Evolutionary conservation across 2,329 filamentous ascomycete species (phyloP), one percentile per base, ranked within the genome.

Genomic region (Pseudogymnoascus sp.): DNA sequence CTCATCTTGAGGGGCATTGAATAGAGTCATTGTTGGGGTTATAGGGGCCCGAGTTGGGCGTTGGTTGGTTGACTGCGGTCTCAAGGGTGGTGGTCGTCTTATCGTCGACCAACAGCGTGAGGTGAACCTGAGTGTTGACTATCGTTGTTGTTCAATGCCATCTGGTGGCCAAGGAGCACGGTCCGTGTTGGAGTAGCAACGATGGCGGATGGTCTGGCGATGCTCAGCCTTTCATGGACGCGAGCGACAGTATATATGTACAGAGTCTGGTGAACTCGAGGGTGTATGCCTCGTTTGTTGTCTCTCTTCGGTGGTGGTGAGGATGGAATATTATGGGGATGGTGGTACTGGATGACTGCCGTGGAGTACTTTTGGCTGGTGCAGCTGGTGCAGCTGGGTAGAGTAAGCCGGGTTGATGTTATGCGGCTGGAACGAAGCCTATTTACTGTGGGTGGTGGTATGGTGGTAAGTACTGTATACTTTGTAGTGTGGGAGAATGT

Each of bases 1-100:
- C 62, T 74, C 72, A 65, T 74, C 71, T 59, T 68, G 71, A 40
- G 69, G 70, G 7, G 70, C 70, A 52, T 52, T 52, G 5, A 52
- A 52, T 12, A 52, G 8, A 28, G 43, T 16, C 43, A 52, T 52
- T 49, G 23, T 28, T 52, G 43, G 23, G 43, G 43, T 52, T 28
- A n/a, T 52, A 28, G 43, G 43, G 7, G 3, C 43, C 43, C 43
- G 43, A 28, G 43, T 52, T 52, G 23, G 43, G 43, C 43, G 23
- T 52, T 52, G 43, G 43, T 52, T 52, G 23, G 43, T 52, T 52
- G 23, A 23, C 14, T 31, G 43, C 2, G 14, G 43, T 52, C 7
- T n/a, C 43, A 11, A 49, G 23, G n/a, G 23, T 16, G 23, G 43
- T 28, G 23, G 43, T 28, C 43, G 43, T 28, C 43, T 49, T 49